A percentile compares a stretch with the other conserved stretches of the same genome.
These are phyloP conservation scores for Cryoendolithus antarcticus DNA, from an alignment of 2,329 filamentous ascomycete species.

Conservation along the genomic window DNA sequence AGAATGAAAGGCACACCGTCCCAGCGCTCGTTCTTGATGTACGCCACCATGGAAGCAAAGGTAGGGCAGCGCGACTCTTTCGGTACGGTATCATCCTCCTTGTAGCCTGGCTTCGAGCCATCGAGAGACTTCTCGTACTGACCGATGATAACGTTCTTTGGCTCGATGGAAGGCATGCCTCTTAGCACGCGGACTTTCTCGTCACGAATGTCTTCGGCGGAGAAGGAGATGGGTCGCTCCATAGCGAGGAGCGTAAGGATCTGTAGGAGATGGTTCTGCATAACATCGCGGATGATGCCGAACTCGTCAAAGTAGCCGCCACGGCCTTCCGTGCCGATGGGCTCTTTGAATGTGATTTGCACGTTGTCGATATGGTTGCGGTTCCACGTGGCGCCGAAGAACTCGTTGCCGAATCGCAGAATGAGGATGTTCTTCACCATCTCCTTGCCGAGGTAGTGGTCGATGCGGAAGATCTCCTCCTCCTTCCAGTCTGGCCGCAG, in stretches of 20 bases:
- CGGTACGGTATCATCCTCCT: conserved; percentile 96
- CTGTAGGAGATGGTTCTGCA: conserved; percentile 98
- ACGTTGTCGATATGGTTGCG: conserved; percentile 98
- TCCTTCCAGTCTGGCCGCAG: conserved; percentile 97
- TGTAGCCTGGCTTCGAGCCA: conserved; percentile 92
- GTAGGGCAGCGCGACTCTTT: conserved; percentile 96
- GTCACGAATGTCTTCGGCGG: conserved; percentile 92
- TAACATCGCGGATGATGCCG: conserved; percentile 97
- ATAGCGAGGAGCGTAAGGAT: conserved; percentile 92
- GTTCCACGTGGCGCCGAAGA: conserved; percentile 98
- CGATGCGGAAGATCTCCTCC: conserved; percentile 97
- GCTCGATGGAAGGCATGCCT: conserved; percentile 86
- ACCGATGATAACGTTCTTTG: conserved; percentile 99
- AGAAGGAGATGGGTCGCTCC: conserved; percentile 97
- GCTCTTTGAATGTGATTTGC: conserved; percentile 99
- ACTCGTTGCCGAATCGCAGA: conserved; percentile 94
- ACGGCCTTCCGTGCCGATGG: conserved; percentile 93
- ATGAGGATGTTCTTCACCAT: conserved; percentile 99
- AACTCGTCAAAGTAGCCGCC: conserved; percentile 99
- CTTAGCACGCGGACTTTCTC: conserved; percentile 96
- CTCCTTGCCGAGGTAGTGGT: conserved; percentile 98
- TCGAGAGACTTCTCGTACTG: conserved; percentile 96
- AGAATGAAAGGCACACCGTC: conserved; percentile 98
- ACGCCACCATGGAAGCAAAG: conserved; percentile 92
- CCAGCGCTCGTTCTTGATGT: conserved; percentile 99